Base-by-base conservation (phyloP, 148 eudicot genomes). In the Heliamphora exappendiculata region DNA sequence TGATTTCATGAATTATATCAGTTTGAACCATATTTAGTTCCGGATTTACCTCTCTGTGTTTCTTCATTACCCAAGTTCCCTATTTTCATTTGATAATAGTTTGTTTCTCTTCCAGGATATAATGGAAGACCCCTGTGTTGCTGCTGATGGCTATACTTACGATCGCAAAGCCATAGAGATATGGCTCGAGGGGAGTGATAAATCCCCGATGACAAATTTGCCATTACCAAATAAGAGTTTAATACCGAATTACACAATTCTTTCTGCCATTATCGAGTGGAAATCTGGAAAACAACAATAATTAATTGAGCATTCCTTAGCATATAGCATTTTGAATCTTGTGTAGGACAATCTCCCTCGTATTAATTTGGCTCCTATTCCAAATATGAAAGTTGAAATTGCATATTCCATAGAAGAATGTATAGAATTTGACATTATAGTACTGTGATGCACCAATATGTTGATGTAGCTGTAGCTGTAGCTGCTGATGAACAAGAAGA, bases 81-180 rank as follows among this genome's bases (percentile, higher is more conserved):
- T 60, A 2, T 31, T 26, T 44, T 69, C 28, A 44, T 69, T 45
- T 69, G 54, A 6, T 65, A n/a, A 53, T 67, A 44, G 28, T 14
- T 36, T 65, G 66, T 53, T 7, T 72, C 66, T 78, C 22, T 72
- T 78, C 37, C 88, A 93, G 96, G 88, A 82, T 45, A 86, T 94
- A 74, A 94, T 94, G 98, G 82, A 78, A 29, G 97, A 94, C 64
- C 98, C 98, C 42, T 88, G 89, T 71, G 97, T 94, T 75, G 97
- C 98, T 72, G 84, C 94, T 39, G 97, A 94, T 71, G 98, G 98
- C 34, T 91, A 90, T 83, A 88, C 98, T 0, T 94, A 94, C 36
- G 98, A 94, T 65, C 87, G 95, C 4, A 86, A 73, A 77, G 98
- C 97, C 8, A 89, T 94, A 45, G 90, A 90, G 81, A 63, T 60